Base-by-base conservation (phyloP, 2,329 filamentous ascomycete species). In the Pseudohalonectria lignicola region DNA sequence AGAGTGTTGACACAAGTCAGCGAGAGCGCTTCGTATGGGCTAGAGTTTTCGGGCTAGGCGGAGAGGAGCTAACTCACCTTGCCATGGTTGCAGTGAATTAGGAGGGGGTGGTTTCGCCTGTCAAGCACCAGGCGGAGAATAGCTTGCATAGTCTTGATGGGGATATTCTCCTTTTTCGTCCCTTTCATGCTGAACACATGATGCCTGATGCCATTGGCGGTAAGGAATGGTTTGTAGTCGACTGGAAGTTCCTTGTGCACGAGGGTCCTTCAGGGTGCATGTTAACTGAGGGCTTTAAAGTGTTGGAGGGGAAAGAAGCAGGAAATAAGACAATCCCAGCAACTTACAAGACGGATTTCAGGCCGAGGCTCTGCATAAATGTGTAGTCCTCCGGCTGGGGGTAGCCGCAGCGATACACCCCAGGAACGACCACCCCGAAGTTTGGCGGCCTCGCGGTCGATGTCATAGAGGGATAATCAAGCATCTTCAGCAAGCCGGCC, bases 1-100 rank as follows among this genome's bases (percentile, higher is more conserved):
- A n/a, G n/a, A n/a, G 8, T 3, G 28, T 12, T 5, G 5, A 15
- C 11, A 8, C 7, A 19, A 29, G 36, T 51, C 21, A 47, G 43
- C 25, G 26, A 7, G 16, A 23, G 21, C 11, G 20, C 21, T 25
- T 15, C 17, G 10, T 1, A 34, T 8, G 41, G 31, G 40, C 11
- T 33, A 37, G 31, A 31, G 18, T 36, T n/a, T n/a, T n/a, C n/a
- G n/a, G 4, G 20, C 15, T 16, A 4, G 23, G 23, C 32, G 11
- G 12, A 13, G 10, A 15, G 8, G 17, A 32, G 13, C 18, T 39
- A 21, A 50, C 61, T 45, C 59, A 79, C 75, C 62, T 80, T 92
- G 54, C 88, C 88, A 49, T 94, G 88, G 54, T 94, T 95, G 69
- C 88, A 95, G 58, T 95, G 88, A 34, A 95, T 73, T 29, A 94